phyloP scores from a whole-genome alignment of 192 early-diverging fungal genomes.

The Oehlia diaphana region DNA sequence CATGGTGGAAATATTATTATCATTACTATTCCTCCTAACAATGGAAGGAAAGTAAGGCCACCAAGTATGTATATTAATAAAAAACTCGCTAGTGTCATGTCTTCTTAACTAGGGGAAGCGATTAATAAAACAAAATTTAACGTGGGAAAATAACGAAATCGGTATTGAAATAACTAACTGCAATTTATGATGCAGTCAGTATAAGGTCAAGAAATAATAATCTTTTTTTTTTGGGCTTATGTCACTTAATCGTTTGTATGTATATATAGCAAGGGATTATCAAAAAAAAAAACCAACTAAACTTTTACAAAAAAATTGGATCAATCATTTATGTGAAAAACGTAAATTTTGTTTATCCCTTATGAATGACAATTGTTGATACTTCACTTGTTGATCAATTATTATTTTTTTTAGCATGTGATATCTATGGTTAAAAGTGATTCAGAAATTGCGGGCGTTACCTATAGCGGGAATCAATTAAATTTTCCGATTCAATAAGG shows the following conservation, averaged over 20 bases:
- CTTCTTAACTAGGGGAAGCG: not conserved
- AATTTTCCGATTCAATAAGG: not conserved
- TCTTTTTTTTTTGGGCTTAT: too few species aligned
- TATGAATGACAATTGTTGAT: too few species aligned
- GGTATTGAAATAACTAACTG: not conserved
- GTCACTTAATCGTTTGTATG: too few species aligned
- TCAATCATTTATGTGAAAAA: too few species aligned
- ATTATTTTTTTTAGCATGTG: not conserved
- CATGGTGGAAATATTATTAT: not conserved
- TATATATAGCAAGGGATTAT: too few species aligned
- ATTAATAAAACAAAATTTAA: not conserved
- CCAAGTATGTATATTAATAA: conserved; percentile 10
- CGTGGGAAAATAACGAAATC: not conserved
- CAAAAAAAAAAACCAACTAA: too few species aligned
- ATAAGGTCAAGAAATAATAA: too few species aligned
- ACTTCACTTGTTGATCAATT: too few species aligned
- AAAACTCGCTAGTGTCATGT: not conserved
- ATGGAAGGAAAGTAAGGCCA: not conserved
- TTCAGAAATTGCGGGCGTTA: not conserved
- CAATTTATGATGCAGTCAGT: too few species aligned
- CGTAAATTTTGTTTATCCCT: too few species aligned
- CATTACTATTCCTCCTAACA: not conserved
- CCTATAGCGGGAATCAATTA: not conserved
- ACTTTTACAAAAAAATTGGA: too few species aligned
- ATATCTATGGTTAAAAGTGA: not conserved